Base-by-base conservation (phyloP, 1,284 basidiomycete genomes). In the Afroboletus lepidellus region DNA sequence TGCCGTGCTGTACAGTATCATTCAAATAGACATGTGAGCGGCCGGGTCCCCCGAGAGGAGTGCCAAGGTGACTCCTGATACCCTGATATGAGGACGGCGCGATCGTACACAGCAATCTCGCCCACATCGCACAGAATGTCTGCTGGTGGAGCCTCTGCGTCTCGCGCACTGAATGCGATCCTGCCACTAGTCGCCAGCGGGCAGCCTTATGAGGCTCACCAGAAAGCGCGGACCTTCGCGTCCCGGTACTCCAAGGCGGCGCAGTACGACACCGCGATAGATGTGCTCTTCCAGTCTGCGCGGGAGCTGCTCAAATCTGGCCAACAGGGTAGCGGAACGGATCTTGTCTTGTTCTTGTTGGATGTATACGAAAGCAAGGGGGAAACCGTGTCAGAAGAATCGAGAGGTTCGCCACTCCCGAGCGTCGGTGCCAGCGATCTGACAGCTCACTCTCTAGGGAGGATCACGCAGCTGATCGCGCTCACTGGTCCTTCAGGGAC, bases 221-320 rank as follows among this genome's bases (percentile, higher is more conserved):
- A 97, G 70, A 96, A 96, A 73, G 90, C 93, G 24, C 84, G 94
- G 29, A 97, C 94, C 24, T 95, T 94, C 57, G 92, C 92, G 6
- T 87, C 93, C 12, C 81, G 94, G 61, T 92, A 96, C 67, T 74
- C 77, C 46, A 88, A 90, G 70, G 84, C 90, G 4, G 78, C 78
- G 2, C 86, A 93, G 60, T 84, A 86, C 65, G 85, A 87, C 60
- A 85, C 85, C 13, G 92, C 92, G 15, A 86, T 92, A 70, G 88
- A 94, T 69, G 88, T 97, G 11, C 80, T 96, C 47, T 94, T 94
- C 71, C 87, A 92, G 61, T 86, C 84, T 36, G 84, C 92, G 2
- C 78, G 87, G 45, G 90, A 92, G 67, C 75, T 98, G 45, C 76
- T 96, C 58, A 96, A 96, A 74, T 77, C 79, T 12, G 88, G 87